A percentile compares a stretch with the other conserved stretches of the same genome.
Evolutionary conservation across 129 eudicot species (phyloP).

Genomic region (Flaveria robusta): DNA sequence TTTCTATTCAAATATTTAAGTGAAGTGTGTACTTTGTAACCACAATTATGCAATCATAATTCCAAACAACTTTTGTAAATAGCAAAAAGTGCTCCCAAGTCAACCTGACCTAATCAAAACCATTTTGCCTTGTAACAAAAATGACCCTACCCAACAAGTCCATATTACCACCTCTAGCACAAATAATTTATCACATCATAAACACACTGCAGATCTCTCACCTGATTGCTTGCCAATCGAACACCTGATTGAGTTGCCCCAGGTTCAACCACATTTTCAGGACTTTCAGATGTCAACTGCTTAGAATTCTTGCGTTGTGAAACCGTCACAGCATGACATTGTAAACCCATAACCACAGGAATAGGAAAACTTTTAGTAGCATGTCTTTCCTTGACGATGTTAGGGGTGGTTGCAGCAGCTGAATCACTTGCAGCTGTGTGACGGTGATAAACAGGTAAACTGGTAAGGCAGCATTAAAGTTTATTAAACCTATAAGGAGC

Average conservation of each 20-base stretch:
- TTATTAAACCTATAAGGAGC: neutral
- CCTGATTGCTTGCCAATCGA: constrained; percentile 22
- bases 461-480: neutral
- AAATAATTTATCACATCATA: neutral
- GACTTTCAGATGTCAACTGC: constrained; percentile 10
- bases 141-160: neutral
- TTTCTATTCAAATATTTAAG: neutral
- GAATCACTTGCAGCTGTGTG: constrained; percentile 36
- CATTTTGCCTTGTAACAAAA: neutral
- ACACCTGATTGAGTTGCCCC: constrained; percentile 26
- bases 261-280: constrained; percentile 1
- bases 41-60: neutral
- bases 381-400: neutral
- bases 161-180: neutral
- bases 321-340: constrained; percentile 30
- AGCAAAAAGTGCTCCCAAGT: neutral
- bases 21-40: too few species aligned
- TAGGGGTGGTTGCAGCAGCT: constrained; percentile 22
- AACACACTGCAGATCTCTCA: neutral
- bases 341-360: constrained; percentile 48
- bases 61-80: neutral
- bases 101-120: neutral
- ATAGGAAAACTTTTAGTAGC: neutral
- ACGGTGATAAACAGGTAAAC: neutral
- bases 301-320: constrained; percentile 19